Percentiles rank a stretch among this genome's conserved stretches.
These are phyloP conservation scores for Kwoniella sp. DNA, from an alignment of 768 basidiomycete genomes.

Conservation along the genomic window DNA sequence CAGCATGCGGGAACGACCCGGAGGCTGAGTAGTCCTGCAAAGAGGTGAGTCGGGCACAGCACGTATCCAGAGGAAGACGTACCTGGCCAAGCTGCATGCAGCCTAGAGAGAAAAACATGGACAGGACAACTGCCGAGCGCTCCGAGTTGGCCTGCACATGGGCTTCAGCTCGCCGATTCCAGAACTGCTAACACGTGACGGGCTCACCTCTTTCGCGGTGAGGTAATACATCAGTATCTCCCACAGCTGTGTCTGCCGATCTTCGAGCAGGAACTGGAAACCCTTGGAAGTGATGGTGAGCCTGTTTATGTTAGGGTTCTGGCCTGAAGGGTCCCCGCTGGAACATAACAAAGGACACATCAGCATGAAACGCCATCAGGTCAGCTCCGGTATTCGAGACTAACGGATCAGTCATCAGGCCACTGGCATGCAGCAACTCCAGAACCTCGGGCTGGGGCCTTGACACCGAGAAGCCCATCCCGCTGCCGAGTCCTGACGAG, in stretches of 20 bases:
- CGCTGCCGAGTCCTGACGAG: conserved; percentile 59
- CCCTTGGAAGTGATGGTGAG: conserved; percentile 78
- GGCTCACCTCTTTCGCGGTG: conserved; percentile 65
- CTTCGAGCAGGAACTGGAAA: conserved; percentile 92
- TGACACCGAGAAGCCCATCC: conserved; percentile 64
- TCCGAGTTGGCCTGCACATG: conserved; percentile 56
- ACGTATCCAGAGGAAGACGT: conserved; percentile 34
- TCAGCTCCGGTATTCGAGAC: too few relatives aligned
- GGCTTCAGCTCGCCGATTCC: background rate
- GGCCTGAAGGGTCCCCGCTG: conserved; percentile 13
- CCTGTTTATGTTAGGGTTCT: conserved; percentile 26
- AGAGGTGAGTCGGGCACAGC: background rate
- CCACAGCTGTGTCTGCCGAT: conserved; percentile 93
- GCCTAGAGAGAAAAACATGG: conserved; percentile 93
- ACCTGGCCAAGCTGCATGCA: conserved; percentile 92
- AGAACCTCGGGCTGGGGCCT: conserved; percentile 79
- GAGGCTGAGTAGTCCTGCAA: conserved; percentile 82
- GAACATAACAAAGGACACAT: conserved; percentile 52
- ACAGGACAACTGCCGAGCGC: conserved; percentile 86
- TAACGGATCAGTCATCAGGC: conserved; percentile 76
- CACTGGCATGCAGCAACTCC: conserved; percentile 73
- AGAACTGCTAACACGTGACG: background rate
- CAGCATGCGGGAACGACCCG: conserved; percentile 69
- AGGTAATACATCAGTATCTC: conserved; percentile 87
- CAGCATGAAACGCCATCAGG: too few relatives aligned